A percentile compares a stretch with the other conserved stretches of the same genome.
These are phyloP conservation scores for Heliosperma pusillum DNA, from an alignment of 148 eudicot species.

Conservation along the genomic window DNA sequence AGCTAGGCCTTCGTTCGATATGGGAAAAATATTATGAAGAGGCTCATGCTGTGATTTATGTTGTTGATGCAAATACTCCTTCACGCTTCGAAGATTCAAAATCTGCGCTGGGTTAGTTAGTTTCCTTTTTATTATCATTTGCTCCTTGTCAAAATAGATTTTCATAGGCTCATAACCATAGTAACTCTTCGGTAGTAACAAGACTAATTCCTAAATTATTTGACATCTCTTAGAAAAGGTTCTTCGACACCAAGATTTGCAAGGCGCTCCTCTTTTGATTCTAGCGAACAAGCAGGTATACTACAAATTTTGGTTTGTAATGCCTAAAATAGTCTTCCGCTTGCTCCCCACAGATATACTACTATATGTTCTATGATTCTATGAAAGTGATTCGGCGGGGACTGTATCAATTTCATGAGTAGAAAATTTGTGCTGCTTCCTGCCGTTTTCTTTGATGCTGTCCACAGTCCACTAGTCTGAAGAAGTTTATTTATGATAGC, in stretches of 20 bases:
- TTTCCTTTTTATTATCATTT: not conserved
- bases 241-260: conserved; percentile 91
- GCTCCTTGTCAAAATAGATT: not conserved
- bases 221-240: conserved; percentile 65
- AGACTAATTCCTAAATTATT: not conserved
- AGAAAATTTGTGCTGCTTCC: not conserved
- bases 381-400: not conserved
- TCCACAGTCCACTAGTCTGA: not conserved
- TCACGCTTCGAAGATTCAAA: conserved; percentile 75
- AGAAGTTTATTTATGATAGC: not conserved
- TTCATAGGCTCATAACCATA: not conserved
- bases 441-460: not conserved
- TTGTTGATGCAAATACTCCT: conserved; percentile 84
- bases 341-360: not conserved
- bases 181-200: not conserved
- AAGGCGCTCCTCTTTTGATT: conserved; percentile 92
- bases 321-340: not conserved
- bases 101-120: conserved; percentile 43
- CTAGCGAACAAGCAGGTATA: conserved; percentile 93
- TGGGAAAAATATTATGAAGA: conserved; percentile 99
- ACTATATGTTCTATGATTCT: not conserved
- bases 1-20: conserved; percentile 96
- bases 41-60: conserved; percentile 96
- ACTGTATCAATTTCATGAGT: not conserved
- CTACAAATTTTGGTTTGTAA: conserved; percentile 5